A percentile compares a stretch with the other conserved stretches of the same genome.
Conservation (phyloP, 495 filamentous ascomycete species). For the Hypoxylon subgilvum region DNA sequence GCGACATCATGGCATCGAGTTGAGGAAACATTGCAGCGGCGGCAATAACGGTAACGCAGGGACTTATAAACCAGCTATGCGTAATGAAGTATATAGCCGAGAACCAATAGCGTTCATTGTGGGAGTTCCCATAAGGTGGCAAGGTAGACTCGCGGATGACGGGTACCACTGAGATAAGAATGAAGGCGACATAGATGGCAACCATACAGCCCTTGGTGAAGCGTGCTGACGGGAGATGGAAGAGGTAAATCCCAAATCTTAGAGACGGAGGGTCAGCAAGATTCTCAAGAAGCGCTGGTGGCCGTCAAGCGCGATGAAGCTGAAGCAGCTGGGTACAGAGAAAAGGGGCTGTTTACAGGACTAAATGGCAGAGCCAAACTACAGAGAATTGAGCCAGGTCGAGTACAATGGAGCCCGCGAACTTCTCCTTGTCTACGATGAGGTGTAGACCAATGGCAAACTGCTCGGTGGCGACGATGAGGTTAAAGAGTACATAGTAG, state of each 20-base stretch:
- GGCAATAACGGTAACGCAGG: not conserved
- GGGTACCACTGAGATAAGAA: not conserved
- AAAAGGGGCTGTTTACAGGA: too few relatives aligned
- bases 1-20: not conserved
- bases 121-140: not conserved
- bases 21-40: slow-evolving; percentile 2
- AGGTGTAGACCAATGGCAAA: not conserved
- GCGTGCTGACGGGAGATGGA: not conserved
- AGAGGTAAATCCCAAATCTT: not conserved
- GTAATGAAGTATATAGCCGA: not conserved
- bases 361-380: slow-evolving; percentile 2
- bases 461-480: slow-evolving; percentile 9
- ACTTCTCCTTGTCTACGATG: not conserved
- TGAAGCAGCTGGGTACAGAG: not conserved
- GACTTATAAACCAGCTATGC: not conserved
- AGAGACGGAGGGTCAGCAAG: not conserved
- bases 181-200: not conserved
- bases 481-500: slow-evolving; percentile 6
- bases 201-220: not conserved
- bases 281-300: too few relatives aligned
- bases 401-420: not conserved
- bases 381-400: slow-evolving; percentile 5
- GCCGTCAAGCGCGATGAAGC: too few relatives aligned
- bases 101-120: not conserved
- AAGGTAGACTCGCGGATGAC: not conserved